Conservation (phyloP, 495 filamentous ascomycete genomes). For the Aspergillus diversus region DNA sequence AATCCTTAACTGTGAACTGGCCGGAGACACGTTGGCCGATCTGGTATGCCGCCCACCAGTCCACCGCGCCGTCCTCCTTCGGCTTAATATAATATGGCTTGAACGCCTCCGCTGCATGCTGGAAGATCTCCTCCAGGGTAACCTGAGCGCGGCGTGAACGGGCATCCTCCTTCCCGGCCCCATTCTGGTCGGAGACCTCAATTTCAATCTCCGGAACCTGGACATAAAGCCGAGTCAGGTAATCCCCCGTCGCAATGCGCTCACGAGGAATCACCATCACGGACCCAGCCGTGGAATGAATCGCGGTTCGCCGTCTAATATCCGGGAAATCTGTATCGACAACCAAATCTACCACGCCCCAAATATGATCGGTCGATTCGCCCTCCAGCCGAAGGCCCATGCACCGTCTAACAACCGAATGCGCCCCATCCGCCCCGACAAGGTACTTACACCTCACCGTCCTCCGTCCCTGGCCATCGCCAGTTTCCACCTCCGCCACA, state of each 20-base stretch:
- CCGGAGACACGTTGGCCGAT: slow-evolving; percentile 76
- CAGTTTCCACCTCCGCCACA: slow-evolving; percentile 37
- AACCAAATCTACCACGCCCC: slow-evolving; percentile 68
- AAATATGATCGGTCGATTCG: slow-evolving; percentile 66
- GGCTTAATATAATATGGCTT: slow-evolving; percentile 51
- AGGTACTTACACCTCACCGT: slow-evolving; percentile 59
- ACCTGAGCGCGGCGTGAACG: slow-evolving; percentile 41
- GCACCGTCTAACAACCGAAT: slow-evolving; percentile 60
- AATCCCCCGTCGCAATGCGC: slow-evolving; percentile 53
- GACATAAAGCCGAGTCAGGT: slow-evolving; percentile 71
- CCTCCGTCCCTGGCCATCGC: slow-evolving; percentile 32
- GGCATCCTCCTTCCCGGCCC: slow-evolving; percentile 29
- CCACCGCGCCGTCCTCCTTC: slow-evolving; percentile 42
- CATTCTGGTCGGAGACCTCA: slow-evolving; percentile 29
- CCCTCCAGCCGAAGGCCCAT: slow-evolving; percentile 63
- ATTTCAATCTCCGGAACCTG: slow-evolving; percentile 44
- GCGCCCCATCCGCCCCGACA: slow-evolving; percentile 70
- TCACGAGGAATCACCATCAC: slow-evolving; percentile 77
- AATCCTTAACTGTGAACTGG: slow-evolving; percentile 64
- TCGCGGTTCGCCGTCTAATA: slow-evolving; percentile 66
- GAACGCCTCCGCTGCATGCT: slow-evolving; percentile 46
- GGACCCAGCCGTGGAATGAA: slow-evolving; percentile 67
- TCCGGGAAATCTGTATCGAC: slow-evolving; percentile 73
- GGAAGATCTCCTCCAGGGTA: slow-evolving; percentile 46
- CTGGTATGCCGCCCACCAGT: slow-evolving; percentile 69